These are phyloP conservation scores for Leishmania martiniquensis DNA, from an alignment of 208 protist species.

Conservation along the genomic window DNA sequence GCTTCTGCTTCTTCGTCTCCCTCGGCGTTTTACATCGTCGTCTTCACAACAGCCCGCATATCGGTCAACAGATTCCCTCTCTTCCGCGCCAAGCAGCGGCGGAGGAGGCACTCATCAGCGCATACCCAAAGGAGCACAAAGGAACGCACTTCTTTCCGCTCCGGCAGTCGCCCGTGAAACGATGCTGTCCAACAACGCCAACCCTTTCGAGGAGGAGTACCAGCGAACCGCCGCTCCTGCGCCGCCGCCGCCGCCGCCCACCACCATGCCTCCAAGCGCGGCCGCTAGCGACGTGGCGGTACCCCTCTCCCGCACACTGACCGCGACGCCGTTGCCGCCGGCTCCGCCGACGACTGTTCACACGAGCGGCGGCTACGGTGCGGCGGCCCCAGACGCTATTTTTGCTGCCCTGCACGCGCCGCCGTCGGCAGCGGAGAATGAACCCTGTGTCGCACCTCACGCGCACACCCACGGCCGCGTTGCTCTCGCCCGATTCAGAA, in stretches of 20 bases:
- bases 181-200: slow-evolving; percentile 26
- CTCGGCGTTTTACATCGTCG: neutral
- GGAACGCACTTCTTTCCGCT: neutral
- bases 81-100: too few species aligned
- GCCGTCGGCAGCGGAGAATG: slow-evolving; percentile 5
- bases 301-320: neutral
- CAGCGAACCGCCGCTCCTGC: slow-evolving; percentile 16
- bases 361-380: neutral
- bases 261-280: neutral
- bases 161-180: neutral
- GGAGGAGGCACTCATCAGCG: neutral
- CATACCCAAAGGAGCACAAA: neutral
- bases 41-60: neutral
- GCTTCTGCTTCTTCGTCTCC: neutral
- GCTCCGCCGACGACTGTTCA: neutral
- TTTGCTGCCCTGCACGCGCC: slow-evolving; percentile 3
- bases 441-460: slow-evolving; percentile 11
- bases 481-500: slow-evolving; percentile 48
- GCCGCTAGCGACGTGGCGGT: slow-evolving; percentile 5
- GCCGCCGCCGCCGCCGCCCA: neutral
- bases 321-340: neutral
- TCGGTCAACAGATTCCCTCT: neutral
- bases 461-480: slow-evolving; percentile 20
- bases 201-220: slow-evolving; percentile 34
- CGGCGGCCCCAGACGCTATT: neutral